Conservation (phyloP, 2,329 filamentous ascomycete species). For the Ceratocystis alfenasii region DNA sequence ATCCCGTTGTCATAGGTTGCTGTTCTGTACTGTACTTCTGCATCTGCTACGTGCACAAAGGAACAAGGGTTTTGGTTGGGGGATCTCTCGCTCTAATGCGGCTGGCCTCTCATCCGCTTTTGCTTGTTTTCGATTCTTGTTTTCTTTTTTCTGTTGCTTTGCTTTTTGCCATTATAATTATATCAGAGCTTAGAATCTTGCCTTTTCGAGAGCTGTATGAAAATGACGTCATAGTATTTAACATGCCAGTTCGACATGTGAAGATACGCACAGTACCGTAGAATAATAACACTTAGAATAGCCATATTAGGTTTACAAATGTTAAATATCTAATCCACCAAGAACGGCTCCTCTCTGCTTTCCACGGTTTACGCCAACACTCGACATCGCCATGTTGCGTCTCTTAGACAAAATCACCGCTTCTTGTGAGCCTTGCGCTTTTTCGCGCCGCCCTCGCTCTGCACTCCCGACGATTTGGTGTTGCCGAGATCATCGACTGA, state of each 20-base stretch:
- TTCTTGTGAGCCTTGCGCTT: conserved; percentile 43
- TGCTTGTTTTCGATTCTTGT: background rate
- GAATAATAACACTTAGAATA: background rate
- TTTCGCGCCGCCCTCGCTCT: conserved; percentile 36
- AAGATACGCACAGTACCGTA: background rate
- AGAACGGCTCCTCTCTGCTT: background rate
- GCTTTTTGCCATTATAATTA: background rate
- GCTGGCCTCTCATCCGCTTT: too few relatives aligned
- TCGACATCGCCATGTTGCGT: background rate
- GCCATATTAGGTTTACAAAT: background rate
- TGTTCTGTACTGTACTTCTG: background rate
- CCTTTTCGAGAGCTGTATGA: background rate
- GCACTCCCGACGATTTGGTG: conserved; percentile 39
- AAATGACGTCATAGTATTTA: background rate
- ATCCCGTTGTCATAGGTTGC: background rate
- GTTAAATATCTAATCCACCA: background rate
- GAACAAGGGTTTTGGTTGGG: background rate
- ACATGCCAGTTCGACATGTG: background rate
- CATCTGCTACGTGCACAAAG: background rate
- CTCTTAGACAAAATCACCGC: conserved; percentile 29
- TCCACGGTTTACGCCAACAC: background rate
- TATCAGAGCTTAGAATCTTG: background rate
- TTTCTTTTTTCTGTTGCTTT: background rate
- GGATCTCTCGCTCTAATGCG: background rate
- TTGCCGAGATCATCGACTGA: conserved; percentile 30